Evolutionary conservation across 345 rosid genomes (phyloP), one percentile per base, ranked within the genome.

Genomic region (Jatropha curcas): DNA sequence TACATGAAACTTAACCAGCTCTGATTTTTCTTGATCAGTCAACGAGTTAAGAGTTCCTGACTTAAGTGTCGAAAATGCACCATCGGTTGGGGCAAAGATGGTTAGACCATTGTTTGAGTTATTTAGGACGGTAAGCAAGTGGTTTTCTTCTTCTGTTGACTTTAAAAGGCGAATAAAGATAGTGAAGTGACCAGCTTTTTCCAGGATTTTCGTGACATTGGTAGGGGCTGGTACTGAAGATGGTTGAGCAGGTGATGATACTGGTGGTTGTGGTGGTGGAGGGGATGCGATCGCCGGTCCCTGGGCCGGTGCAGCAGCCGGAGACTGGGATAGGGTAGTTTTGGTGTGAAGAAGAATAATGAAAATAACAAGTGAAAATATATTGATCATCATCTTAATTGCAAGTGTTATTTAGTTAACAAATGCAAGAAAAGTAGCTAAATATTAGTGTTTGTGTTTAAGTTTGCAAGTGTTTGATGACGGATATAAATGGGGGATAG

Each of bases 101-200:
- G 82, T 79, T 10, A 79, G 35, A 20, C 77, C 82, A 35, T 79
- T 79, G 74, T 74, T 74, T 7, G 78, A 53, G 41, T 55, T 70
- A 68, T 79, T 79, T 35, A 79, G 82, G 4, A 24, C 62, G 52
- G 80, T 71, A 34, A 65, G 25, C 7, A 76, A 48, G 43, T 76
- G 80, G 52, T 71, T 65, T 57, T 64, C 78, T 25, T 73, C 78
- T 46, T 71, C 71, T 1, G 78, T 74, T 3, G 82, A 57, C 58
- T 60, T 41, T 12, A 79, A 11, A 3, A 79, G 78, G 28, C 78
- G 78, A 74, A 70, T 50, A 51, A 79, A 74, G 33, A 59, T 20
- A 3, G 71, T 16, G 74, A 57, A 69, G 22, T 79, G 78, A 16
- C 77, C 71, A 0, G 78, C 62, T 28, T 79, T 79, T 34, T 72